These are phyloP conservation scores for Cytospora schulzeri DNA, from an alignment of 2,329 filamentous ascomycete species.

Conservation along the genomic window DNA sequence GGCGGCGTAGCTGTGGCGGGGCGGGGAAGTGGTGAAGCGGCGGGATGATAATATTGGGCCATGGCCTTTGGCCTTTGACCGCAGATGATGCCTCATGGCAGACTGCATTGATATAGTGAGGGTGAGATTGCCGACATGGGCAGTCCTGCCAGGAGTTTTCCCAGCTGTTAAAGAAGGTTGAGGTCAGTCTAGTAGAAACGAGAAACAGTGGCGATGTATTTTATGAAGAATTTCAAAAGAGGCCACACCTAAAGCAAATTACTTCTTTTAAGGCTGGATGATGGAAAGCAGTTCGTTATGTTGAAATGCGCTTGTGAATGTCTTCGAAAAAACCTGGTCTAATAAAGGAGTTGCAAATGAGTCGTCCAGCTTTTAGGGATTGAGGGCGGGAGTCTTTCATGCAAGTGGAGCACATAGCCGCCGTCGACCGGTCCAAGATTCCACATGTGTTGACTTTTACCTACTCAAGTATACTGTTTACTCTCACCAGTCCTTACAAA, in stretches of 20 bases:
- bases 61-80: constrained; percentile 3
- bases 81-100: constrained; percentile 13
- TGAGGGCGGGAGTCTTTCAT: not conserved
- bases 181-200: not conserved
- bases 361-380: not conserved
- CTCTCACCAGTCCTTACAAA: not conserved
- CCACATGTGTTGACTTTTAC: not conserved
- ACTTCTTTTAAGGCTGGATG: not conserved
- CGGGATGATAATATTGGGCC: not conserved
- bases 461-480: no score
- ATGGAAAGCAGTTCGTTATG: not conserved
- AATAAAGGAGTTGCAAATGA: not conserved
- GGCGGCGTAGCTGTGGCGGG: constrained; percentile 11
- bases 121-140: constrained; percentile 12
- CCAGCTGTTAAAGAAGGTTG: not conserved
- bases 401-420: constrained; percentile 24
- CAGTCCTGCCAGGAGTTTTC: not conserved
- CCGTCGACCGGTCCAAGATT: not conserved
- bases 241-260: not conserved
- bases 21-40: constrained; percentile 6
- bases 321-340: not conserved
- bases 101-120: constrained; percentile 19
- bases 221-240: not conserved
- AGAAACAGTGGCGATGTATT: not conserved
- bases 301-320: not conserved